phyloP scores from a whole-genome alignment of 805 yeast species.

The Ogataea dorogensis region DNA sequence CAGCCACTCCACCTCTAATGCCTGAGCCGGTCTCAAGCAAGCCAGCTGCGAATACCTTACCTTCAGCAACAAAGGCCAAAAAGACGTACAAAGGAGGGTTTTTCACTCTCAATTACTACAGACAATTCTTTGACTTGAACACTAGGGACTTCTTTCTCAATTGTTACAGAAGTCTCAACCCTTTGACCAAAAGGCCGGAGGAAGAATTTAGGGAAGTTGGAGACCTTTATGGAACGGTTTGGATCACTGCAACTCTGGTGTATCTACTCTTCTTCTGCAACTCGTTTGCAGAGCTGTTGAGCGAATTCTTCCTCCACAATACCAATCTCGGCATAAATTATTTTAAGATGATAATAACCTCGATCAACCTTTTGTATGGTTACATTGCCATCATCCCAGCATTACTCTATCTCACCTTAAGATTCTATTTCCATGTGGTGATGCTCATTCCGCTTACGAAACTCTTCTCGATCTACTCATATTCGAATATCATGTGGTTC shows the following conservation, averaged over 20 bases:
- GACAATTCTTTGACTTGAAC: conserved; percentile 67
- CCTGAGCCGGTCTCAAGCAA: not conserved
- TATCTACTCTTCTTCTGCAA: conserved; percentile 72
- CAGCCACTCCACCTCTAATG: not conserved
- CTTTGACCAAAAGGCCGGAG: conserved; percentile 38
- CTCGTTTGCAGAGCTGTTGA: conserved; percentile 64
- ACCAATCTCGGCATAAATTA: conserved; percentile 43
- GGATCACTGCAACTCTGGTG: conserved; percentile 85
- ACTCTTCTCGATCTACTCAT: conserved; percentile 76
- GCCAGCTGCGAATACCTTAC: not conserved
- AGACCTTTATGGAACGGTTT: conserved; percentile 84
- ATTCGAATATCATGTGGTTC: conserved; percentile 81
- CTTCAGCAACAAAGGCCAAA: conserved; percentile 10
- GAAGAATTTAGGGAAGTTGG: conserved; percentile 43
- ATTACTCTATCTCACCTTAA: conserved; percentile 48
- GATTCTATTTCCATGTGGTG: conserved; percentile 51
- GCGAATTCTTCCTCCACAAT: conserved; percentile 46
- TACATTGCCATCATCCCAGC: conserved; percentile 70
- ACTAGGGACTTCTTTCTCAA: conserved; percentile 59
- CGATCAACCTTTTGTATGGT: conserved; percentile 71
- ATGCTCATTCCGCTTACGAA: conserved; percentile 51
- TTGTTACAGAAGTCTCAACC: conserved; percentile 56
- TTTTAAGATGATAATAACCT: conserved; percentile 62
- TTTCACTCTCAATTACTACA: conserved; percentile 57
- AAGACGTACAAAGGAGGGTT: conserved; percentile 42